phyloP scores from a whole-genome alignment of 176 grass and related monocot genomes.

The Leersia perrieri region DNA sequence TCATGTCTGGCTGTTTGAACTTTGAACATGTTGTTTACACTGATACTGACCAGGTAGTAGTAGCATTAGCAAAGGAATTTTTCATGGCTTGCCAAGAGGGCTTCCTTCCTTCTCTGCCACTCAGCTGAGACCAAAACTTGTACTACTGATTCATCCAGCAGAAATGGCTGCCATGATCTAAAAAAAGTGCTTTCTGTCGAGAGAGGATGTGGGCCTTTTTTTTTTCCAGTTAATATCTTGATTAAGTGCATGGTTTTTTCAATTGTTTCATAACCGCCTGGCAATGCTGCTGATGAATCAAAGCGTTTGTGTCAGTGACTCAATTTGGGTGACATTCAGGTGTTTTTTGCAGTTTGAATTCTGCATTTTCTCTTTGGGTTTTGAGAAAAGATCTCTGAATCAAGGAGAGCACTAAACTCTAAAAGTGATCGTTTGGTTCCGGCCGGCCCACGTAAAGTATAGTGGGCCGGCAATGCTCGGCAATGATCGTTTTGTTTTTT shows the following conservation, averaged over 20 bases:
- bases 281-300: neutral
- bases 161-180: neutral
- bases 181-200: slow-evolving; percentile 13
- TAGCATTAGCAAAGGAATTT: neutral
- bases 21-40: neutral
- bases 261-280: neutral
- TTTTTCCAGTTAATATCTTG: neutral
- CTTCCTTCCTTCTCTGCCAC: slow-evolving; percentile 20
- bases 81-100: slow-evolving; percentile 22
- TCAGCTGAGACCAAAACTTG: neutral
- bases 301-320: neutral
- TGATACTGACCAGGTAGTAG: neutral
- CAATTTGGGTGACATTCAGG: neutral
- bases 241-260: neutral
- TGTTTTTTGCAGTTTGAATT: neutral
- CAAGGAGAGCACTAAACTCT: neutral
- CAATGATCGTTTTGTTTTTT: neutral
- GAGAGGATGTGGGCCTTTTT: neutral
- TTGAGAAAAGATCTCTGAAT: neutral
- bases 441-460: neutral
- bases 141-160: neutral
- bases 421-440: neutral
- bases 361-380: neutral
- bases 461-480: neutral
- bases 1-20: neutral